Conservation (phyloP, 768 basidiomycete species). For the Flagelloscypha sp. region DNA sequence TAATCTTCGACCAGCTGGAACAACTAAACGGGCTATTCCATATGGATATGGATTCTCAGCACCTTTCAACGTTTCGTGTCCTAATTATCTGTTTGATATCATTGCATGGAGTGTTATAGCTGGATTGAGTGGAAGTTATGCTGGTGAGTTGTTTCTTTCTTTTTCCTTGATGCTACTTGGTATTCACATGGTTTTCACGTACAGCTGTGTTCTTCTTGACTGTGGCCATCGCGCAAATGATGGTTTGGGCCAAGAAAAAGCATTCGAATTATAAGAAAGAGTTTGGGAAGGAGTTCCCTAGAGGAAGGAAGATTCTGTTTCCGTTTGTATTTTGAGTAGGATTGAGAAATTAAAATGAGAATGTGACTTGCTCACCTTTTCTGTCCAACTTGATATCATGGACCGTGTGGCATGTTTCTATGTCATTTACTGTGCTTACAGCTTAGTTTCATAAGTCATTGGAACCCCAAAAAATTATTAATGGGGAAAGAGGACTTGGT, state of each 20-base stretch:
- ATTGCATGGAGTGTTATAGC: slow-evolving; percentile 66
- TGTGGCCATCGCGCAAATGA: slow-evolving; percentile 62
- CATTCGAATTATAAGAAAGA: slow-evolving; percentile 87
- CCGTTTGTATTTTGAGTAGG: slow-evolving; percentile 52
- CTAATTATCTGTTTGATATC: slow-evolving; percentile 92
- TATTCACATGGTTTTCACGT: slow-evolving; percentile 1
- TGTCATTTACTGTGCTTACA: too few relatives aligned
- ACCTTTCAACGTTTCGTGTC: slow-evolving; percentile 82
- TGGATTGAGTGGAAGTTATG: slow-evolving; percentile 69
- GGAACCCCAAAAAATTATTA: too few relatives aligned
- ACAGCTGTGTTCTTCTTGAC: slow-evolving; percentile 58
- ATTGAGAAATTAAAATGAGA: neutral
- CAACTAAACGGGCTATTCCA: slow-evolving; percentile 77
- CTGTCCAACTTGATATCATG: too few relatives aligned
- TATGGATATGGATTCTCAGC: slow-evolving; percentile 85
- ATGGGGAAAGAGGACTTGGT: too few relatives aligned
- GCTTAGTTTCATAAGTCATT: too few relatives aligned
- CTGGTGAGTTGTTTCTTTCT: slow-evolving; percentile 41
- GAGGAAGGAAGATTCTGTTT: slow-evolving; percentile 65
- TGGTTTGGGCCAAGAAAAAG: slow-evolving; percentile 85
- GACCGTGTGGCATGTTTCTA: too few relatives aligned
- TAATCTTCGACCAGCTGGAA: slow-evolving; percentile 72
- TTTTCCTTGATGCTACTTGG: slow-evolving; percentile 3
- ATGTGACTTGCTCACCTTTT: too few relatives aligned
- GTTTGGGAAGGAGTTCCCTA: slow-evolving; percentile 81